These are phyloP conservation scores for Madurella fahalii DNA, from an alignment of 2,329 filamentous ascomycete genomes.

Conservation along the genomic window DNA sequence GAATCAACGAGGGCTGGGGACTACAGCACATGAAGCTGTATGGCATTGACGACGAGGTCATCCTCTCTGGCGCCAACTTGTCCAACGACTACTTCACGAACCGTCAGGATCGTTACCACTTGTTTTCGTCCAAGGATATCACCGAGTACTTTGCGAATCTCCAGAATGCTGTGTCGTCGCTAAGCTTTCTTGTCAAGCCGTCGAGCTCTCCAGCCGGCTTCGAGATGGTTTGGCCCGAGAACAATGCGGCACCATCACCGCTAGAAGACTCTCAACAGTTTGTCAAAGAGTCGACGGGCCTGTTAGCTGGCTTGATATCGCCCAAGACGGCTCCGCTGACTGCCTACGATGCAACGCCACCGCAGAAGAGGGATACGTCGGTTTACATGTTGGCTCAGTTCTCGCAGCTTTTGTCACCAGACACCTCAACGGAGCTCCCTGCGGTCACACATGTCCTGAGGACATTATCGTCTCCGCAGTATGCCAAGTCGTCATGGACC, in stretches of 20 bases:
- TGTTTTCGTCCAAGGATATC: conserved; percentile 75
- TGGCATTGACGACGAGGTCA: conserved; percentile 89
- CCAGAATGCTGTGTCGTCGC: conserved; percentile 69
- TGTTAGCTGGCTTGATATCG: conserved; percentile 64
- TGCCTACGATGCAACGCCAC: conserved; percentile 15
- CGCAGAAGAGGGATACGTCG: conserved; percentile 54
- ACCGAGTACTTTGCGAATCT: conserved; percentile 78
- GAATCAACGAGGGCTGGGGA: conserved; percentile 98
- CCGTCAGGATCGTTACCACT: conserved; percentile 88
- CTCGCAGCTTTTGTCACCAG: conserved; percentile 73
- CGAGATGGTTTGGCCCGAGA: conserved; percentile 65
- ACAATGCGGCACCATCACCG: conserved; percentile 72
- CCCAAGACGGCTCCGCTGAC: conserved; percentile 34
- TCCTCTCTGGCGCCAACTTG: conserved; percentile 89
- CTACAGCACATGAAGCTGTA: conserved; percentile 99
- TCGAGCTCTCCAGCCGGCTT: conserved; percentile 54
- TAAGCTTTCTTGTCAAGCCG: conserved; percentile 78
- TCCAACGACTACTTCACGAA: conserved; percentile 96
- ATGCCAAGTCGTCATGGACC: conserved; percentile 75
- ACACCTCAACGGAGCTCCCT: conserved; percentile 84
- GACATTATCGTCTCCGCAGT: conserved; percentile 59
- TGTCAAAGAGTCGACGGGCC: conserved; percentile 61
- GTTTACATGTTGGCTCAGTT: conserved; percentile 87
- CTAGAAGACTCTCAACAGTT: conserved; percentile 67
- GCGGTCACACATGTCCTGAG: conserved; percentile 71